These are phyloP conservation scores for Macaranga tanarius DNA, from an alignment of 441 rosid genomes.

Conservation along the genomic window DNA sequence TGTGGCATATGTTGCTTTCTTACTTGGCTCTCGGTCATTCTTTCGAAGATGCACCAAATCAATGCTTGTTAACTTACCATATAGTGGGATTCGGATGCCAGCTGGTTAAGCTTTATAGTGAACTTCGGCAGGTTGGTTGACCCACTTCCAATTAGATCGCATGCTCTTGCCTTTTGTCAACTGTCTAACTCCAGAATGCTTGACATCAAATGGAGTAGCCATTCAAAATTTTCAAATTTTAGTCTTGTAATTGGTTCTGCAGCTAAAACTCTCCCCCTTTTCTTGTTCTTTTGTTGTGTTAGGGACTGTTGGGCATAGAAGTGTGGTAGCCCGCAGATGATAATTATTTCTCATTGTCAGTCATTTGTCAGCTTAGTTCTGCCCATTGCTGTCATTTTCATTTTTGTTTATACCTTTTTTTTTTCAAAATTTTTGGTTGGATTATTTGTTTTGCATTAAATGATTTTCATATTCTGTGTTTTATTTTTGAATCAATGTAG, in stretches of 20 bases:
- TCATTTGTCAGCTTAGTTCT: slow-evolving; percentile 6
- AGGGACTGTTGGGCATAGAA: background rate
- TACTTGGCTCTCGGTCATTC: slow-evolving; percentile 49
- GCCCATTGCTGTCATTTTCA: slow-evolving; percentile 17
- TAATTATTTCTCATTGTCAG: background rate
- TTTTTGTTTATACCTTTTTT: slow-evolving; percentile 15
- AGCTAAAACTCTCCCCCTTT: slow-evolving; percentile 8
- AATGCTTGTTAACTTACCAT: slow-evolving; percentile 41
- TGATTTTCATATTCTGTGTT: slow-evolving; percentile 12
- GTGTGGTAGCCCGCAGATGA: background rate
- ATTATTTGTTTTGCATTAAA: slow-evolving; percentile 10
- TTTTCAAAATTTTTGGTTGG: slow-evolving; percentile 11
- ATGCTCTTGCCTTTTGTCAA: slow-evolving; percentile 3
- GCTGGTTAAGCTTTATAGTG: slow-evolving; percentile 74
- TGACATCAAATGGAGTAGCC: slow-evolving; percentile 8
- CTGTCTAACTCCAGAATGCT: background rate
- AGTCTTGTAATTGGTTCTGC: background rate
- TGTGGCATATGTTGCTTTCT: slow-evolving; percentile 70
- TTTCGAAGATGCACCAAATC: slow-evolving; percentile 36
- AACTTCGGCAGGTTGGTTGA: slow-evolving; percentile 89
- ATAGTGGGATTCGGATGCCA: slow-evolving; percentile 62
- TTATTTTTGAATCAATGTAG: slow-evolving; percentile 43
- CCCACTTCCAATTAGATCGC: slow-evolving; percentile 1
- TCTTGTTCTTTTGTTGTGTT: slow-evolving; percentile 3
- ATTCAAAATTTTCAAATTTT: background rate